A percentile compares a stretch with the other conserved stretches of the same genome.
Conservation (phyloP, 352 stramenopile genomes). For the Phytophthora sp. region DNA sequence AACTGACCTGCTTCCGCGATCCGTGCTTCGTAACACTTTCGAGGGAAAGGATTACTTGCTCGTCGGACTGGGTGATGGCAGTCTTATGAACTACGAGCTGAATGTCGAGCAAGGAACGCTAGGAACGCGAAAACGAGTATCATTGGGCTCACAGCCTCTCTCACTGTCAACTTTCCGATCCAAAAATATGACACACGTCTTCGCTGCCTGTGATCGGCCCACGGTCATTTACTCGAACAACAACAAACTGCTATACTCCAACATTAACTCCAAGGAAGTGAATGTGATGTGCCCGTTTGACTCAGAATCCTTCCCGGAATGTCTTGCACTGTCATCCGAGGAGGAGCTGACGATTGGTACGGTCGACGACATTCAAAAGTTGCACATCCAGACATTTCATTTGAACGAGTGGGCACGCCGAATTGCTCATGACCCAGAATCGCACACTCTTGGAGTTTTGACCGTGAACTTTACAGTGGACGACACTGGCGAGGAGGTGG, state of each 20-base stretch:
- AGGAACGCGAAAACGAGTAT: slow-evolving; percentile 93
- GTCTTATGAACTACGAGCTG: slow-evolving; percentile 93
- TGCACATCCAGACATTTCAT: slow-evolving; percentile 97
- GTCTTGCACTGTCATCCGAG: slow-evolving; percentile 95
- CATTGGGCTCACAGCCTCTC: slow-evolving; percentile 95
- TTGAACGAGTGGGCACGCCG: slow-evolving; percentile 93
- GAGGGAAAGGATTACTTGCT: slow-evolving; percentile 92
- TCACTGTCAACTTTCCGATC: slow-evolving; percentile 92
- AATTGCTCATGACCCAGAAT: slow-evolving; percentile 88
- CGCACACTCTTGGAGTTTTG: slow-evolving; percentile 83
- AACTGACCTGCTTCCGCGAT: slow-evolving; percentile 87
- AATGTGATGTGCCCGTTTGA: slow-evolving; percentile 94
- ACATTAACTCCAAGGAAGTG: slow-evolving; percentile 93
- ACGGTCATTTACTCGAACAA: slow-evolving; percentile 98
- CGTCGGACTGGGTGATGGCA: slow-evolving; percentile 97
- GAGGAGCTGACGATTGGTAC: slow-evolving; percentile 95
- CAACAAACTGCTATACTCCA: slow-evolving; percentile 97
- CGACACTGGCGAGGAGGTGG: slow-evolving; percentile 84
- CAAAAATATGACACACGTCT: slow-evolving; percentile 94
- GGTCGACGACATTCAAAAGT: slow-evolving; percentile 99
- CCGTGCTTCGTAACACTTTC: slow-evolving; percentile 89
- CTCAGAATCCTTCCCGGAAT: slow-evolving; percentile 93
- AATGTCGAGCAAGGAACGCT: slow-evolving; percentile 52
- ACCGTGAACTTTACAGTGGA: slow-evolving; percentile 86
- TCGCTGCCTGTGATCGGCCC: slow-evolving; percentile 96